Evolutionary conservation across 1,284 basidiomycete species (phyloP), one percentile per base, ranked within the genome.

Genomic region (Golubevia sp.): DNA sequence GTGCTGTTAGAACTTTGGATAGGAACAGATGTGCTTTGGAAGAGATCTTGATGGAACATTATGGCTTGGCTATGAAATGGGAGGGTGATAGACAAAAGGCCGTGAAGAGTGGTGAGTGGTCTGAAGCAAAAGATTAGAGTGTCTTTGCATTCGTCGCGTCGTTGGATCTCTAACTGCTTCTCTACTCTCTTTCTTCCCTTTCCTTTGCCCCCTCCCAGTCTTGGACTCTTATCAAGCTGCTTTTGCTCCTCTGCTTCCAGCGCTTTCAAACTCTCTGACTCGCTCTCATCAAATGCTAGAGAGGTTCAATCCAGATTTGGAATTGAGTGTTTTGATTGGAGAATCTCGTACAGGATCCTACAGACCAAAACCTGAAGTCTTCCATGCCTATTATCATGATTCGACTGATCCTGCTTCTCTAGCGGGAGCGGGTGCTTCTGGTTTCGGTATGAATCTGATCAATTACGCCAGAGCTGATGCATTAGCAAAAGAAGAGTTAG

Each of bases 321-420:
- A 49, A 58, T 27, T 20, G 23, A 34, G 15, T 24, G 21, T 44
- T 23, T 54, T 82, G 38, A 73, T 80, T 27, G 34, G 61, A 7
- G 67, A 72, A 18, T 66, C 63, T 4, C 62, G 67, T 15, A 82
- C 79, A 0, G 78, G 76, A 0, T 70, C 77, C 20, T 82, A 79
- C 71, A 71, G 64, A 21, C 79, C 79, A 1, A 64, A 67, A 15
- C 62, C 74, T 15, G 61, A 73, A 26, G 73, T 77, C 49, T 82
- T 81, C 58, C 71, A 75, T 23, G 74, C 78, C 1, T 82, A 78
- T 61, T 81, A 82, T 61, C 78, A 82, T 61, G 77, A 80, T 34
- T 34, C 30, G 5, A 34, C 30, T 58, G 79, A 82, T 53, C 63
- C 68, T 56, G 66, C 63, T 18, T 55, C 66, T 6, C 64, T 74